Base-by-base conservation (phyloP, 2,329 filamentous ascomycete species). In the Colletotrichum sp. region DNA sequence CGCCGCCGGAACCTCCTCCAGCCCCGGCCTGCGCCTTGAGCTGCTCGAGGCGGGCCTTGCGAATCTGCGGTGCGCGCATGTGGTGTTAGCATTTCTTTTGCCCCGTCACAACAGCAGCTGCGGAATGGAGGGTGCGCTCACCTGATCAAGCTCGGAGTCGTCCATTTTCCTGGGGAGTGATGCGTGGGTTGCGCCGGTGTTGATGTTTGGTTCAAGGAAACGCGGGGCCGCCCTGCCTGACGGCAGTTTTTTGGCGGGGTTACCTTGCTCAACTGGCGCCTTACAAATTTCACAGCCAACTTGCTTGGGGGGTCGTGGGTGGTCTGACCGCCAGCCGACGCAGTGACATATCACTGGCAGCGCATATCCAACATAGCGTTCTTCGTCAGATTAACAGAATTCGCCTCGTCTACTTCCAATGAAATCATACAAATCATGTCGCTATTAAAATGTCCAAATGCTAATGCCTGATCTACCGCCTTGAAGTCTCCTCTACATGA, bases 31-130 rank as follows among this genome's bases (percentile, higher is more conserved):
- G 89, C 81, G 96, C 91, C 86, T 98, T 97, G 79, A 99, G 93
- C 88, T 99, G 96, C 86, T 96, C 95, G 71, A 98, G 93, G 78
- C 97, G 95, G 81, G 96, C 96, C 85, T 95, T 94, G 84, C 96
- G 91, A 83, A 99, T 98, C 94, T 98, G 82, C 22, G 34, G 22
- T 6, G 8, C 32, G 13, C 60, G 67, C 79, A 79, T 67, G 36
- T 6, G 73, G 55, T 34, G 5, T 62, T 66, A 63, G 16, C 52
- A 44, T 44, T n/a, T 44, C 0, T 44, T 1, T 6, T 18, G 15
- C 36, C 36, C 1, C 36, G 2, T 3, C 36, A 1, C 36, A 44
- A 44, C 16, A 44, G 15, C 2, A 44, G 16, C 36, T 0, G 36
- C 36, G 36, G 16, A 18, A 44, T n/a, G 0, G 36, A 8, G 16